Conservation (phyloP, 345 rosid species). For the Iberis pinnata region DNA sequence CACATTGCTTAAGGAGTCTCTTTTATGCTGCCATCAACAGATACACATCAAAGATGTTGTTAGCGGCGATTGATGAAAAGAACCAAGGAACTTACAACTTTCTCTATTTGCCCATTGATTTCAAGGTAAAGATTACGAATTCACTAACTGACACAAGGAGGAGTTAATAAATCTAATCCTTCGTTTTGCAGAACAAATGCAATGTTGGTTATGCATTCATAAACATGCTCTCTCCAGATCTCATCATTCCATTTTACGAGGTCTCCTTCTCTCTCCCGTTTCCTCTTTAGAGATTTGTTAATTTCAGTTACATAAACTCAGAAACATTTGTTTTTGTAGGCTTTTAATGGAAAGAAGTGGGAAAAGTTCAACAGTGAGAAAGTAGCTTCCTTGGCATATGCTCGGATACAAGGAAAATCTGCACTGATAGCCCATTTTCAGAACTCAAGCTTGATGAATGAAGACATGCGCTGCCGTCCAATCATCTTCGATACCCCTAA, state of each 20-base stretch:
- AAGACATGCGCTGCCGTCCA: slow-evolving; percentile 84
- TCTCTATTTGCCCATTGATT: slow-evolving; percentile 32
- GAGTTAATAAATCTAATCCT: slow-evolving; percentile 1
- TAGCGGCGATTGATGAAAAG: slow-evolving; percentile 24
- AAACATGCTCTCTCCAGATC: slow-evolving; percentile 66
- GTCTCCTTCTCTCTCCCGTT: slow-evolving; percentile 25
- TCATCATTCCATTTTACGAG: slow-evolving; percentile 74
- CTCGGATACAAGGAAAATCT: slow-evolving; percentile 70
- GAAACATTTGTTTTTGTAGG: slow-evolving; percentile 32
- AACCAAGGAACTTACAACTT: slow-evolving; percentile 32
- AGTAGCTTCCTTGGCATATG: slow-evolving; percentile 82
- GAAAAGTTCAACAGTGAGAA: slow-evolving; percentile 89
- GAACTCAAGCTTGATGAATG: slow-evolving; percentile 88
- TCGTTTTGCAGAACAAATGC: slow-evolving; percentile 69
- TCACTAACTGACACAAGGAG: slow-evolving; percentile 1
- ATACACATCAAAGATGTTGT: slow-evolving; percentile 33
- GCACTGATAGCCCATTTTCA: slow-evolving; percentile 79
- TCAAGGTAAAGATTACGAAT: slow-evolving; percentile 24
- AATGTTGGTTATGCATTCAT: slow-evolving; percentile 88
- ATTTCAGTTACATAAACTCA: not conserved
- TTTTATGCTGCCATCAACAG: slow-evolving; percentile 16
- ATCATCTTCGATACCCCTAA: slow-evolving; percentile 68
- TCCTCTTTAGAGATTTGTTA: not conserved
- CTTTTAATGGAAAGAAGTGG: slow-evolving; percentile 87
- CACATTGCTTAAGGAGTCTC: not conserved